Evolutionary conservation across 2,329 filamentous ascomycete species (phyloP).

Genomic region (Nemania sp.): DNA sequence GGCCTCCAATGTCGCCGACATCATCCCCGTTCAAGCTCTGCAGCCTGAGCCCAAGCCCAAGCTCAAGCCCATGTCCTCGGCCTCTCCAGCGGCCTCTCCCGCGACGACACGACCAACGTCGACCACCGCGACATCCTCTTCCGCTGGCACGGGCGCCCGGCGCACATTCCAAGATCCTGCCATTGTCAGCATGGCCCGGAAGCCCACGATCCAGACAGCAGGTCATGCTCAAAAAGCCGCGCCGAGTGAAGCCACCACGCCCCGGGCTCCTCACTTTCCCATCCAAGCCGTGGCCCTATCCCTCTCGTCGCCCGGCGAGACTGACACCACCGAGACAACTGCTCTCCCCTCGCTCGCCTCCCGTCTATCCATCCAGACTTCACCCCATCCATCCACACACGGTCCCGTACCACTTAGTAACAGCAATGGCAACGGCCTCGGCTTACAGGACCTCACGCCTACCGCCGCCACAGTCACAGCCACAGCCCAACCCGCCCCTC

Average conservation of each 20-base stretch:
- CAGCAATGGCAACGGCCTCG: constrained; percentile 10
- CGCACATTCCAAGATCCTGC: constrained; percentile 75
- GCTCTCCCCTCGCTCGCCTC: constrained; percentile 10
- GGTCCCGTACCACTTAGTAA: no score
- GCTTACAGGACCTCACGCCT: constrained; percentile 25
- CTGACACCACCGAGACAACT: constrained; percentile 26
- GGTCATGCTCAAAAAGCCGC: constrained; percentile 34
- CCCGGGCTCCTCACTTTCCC: constrained; percentile 33
- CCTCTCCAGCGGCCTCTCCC: constrained; percentile 28
- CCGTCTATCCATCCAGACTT: constrained; percentile 26
- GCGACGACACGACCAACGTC: no score
- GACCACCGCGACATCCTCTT: no score
- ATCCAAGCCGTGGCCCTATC: constrained; percentile 34
- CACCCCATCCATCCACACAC: constrained; percentile 23
- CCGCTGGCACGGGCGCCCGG: constrained; percentile 36
- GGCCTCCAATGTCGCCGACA: constrained; percentile 35
- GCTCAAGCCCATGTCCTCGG: neutral
- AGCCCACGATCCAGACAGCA: constrained; percentile 41
- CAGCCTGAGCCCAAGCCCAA: neutral
- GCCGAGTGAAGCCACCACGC: constrained; percentile 39
- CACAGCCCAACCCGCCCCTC: constrained; percentile 7
- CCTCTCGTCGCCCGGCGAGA: constrained; percentile 33
- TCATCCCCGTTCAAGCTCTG: constrained; percentile 22
- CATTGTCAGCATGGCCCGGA: constrained; percentile 69
- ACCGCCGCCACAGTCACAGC: constrained; percentile 20